phyloP scores from a whole-genome alignment of 2,329 filamentous ascomycete species.

The Aspergillus puulaauensis region DNA sequence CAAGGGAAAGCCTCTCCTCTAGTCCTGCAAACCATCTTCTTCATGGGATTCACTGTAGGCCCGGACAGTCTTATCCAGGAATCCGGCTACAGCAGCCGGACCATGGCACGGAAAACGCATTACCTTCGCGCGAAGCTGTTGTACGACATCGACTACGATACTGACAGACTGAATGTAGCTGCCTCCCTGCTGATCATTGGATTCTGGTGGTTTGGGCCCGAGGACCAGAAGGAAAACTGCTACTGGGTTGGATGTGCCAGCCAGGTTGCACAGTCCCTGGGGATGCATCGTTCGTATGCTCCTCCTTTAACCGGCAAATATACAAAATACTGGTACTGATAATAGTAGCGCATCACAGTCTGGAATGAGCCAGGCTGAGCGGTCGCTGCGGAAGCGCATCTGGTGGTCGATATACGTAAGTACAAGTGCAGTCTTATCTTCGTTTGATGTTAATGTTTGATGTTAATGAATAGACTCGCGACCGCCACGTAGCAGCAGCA shows the following conservation, averaged over 20 bases:
- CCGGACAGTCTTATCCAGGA: not conserved
- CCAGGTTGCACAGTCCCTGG: conserved; percentile 17
- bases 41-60: not conserved
- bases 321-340: too few relatives aligned
- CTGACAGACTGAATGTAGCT: conserved; percentile 12
- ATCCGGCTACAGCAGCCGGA: not conserved
- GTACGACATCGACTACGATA: not conserved
- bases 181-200: conserved; percentile 21
- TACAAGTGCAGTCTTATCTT: not conserved
- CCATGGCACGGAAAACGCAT: not conserved
- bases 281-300: conserved; percentile 21
- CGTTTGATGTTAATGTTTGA: not conserved
- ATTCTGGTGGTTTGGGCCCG: conserved; percentile 25
- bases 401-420: not conserved
- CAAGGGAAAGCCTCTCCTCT: not conserved
- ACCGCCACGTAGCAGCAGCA: conserved; percentile 23
- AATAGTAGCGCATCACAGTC: not conserved
- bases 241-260: conserved; percentile 21
- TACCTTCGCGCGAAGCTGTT: not conserved
- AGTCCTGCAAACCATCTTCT: not conserved
- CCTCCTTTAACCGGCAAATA: too few relatives aligned
- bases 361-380: not conserved
- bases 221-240: conserved; percentile 23
- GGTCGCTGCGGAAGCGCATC: not conserved
- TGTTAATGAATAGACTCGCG: conserved; percentile 17